Percentiles rank a stretch among this genome's conserved stretches.
Evolutionary conservation across 768 basidiomycete genomes (phyloP).

Genomic region (Tulasnella calospora): DNA sequence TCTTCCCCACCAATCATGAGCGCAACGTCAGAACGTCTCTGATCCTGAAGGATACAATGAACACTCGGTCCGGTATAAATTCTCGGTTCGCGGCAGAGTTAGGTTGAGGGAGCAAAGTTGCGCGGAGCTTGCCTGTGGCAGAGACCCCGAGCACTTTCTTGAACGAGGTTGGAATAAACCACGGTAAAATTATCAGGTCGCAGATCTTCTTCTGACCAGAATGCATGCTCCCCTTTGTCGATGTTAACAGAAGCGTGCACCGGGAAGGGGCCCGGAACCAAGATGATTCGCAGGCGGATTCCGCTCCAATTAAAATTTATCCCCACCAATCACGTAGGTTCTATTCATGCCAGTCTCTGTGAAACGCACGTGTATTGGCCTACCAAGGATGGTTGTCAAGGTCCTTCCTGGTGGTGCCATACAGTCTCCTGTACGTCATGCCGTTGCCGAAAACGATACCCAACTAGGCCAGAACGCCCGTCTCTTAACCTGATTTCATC

Average conservation of each 20-base stretch:
- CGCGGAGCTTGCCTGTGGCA: not conserved
- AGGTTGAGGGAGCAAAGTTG: not conserved
- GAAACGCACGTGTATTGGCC: not conserved
- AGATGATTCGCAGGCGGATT: not conserved
- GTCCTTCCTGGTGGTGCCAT: not conserved
- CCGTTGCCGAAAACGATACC: not conserved
- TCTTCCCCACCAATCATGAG: not conserved
- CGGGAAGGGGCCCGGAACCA: not conserved
- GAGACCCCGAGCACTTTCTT: not conserved
- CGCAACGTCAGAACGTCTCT: not conserved
- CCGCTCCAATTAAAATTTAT: not conserved
- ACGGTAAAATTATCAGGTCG: not conserved
- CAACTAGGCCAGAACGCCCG: not conserved
- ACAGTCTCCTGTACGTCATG: not conserved
- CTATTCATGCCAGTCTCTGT: not conserved
- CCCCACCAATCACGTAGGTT: not conserved
- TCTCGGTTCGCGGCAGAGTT: not conserved
- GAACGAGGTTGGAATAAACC: not conserved
- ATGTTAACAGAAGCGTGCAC: not conserved
- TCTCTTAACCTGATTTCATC: not conserved
- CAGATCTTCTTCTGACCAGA: not conserved
- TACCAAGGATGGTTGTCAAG: not conserved
- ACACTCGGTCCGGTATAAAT: not conserved
- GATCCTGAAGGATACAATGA: not conserved
- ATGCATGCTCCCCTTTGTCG: not conserved